phyloP scores from a whole-genome alignment of 1,284 basidiomycete genomes.

The Leucoagaricus sp. region DNA sequence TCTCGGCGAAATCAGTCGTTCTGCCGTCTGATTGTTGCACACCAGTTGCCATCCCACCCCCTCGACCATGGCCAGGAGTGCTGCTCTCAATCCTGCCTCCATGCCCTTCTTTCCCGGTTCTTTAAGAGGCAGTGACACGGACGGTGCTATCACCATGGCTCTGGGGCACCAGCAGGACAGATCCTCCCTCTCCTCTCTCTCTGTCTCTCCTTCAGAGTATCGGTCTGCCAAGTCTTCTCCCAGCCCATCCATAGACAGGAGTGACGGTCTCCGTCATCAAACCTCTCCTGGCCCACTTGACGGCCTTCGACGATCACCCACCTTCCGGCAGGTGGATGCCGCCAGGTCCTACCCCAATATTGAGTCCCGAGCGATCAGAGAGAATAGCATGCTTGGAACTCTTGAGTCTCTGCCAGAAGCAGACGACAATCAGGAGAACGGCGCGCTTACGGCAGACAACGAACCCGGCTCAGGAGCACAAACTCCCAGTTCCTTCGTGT shows the following conservation, averaged over 20 bases:
- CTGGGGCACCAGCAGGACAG: slow-evolving; percentile 56
- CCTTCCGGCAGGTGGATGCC: slow-evolving; percentile 46
- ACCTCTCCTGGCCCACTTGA: slow-evolving; percentile 37
- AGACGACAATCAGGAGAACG: slow-evolving; percentile 41
- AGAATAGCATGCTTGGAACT: slow-evolving; percentile 51
- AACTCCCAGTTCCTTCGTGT: slow-evolving; percentile 35
- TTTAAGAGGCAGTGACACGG: slow-evolving; percentile 56
- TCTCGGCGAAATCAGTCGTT: slow-evolving; percentile 1
- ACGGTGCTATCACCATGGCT: slow-evolving; percentile 42
- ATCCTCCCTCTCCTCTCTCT: slow-evolving; percentile 54
- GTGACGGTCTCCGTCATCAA: slow-evolving; percentile 32
- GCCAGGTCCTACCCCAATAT: slow-evolving; percentile 43
- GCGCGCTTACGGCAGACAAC: neutral
- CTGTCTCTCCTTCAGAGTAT: slow-evolving; percentile 62
- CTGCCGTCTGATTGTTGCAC: slow-evolving; percentile 16
- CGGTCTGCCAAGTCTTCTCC: slow-evolving; percentile 71
- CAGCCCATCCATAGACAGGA: slow-evolving; percentile 50
- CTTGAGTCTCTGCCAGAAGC: slow-evolving; percentile 56
- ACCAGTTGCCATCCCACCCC: slow-evolving; percentile 20
- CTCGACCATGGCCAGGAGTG: slow-evolving; percentile 64
- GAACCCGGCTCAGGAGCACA: slow-evolving; percentile 33
- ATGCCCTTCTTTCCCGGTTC: slow-evolving; percentile 80
- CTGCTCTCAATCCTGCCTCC: slow-evolving; percentile 75
- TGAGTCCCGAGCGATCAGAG: slow-evolving; percentile 45
- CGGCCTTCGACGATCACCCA: slow-evolving; percentile 45